Evolutionary conservation across 768 basidiomycete species (phyloP), one percentile per base, ranked within the genome.

Genomic region (Pleurotus giganteus): DNA sequence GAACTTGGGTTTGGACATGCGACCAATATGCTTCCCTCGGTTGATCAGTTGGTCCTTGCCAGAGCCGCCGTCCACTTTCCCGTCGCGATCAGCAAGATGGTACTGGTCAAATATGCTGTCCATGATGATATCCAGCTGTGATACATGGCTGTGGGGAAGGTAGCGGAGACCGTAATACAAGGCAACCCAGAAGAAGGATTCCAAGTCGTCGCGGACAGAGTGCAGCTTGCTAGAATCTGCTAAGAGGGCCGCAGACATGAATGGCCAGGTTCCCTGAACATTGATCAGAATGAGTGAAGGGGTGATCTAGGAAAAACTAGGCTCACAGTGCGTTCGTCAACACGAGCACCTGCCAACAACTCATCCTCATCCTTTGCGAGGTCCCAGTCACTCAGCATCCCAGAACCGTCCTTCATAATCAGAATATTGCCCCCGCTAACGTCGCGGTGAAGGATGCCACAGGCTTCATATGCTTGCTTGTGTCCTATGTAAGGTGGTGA

Each of bases 201-300:
- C 67, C 4, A 72, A 36, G 37, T 73, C 68, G 24, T 71, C 68
- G 23, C 60, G 50, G 15, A 69, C 54, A 0, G 24, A 42, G 23
- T 69, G 69, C 4, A 34, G 23, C 27, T 63, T 63, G 8, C 7
- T 15, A 4, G 61, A 43, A 13, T 60, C 12, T 29, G 12, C 11
- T 2, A 70, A 60, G 4, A 73, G 47, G 4, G 46, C 53, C 0
- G 56, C 46, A 0, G 71, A 69, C 60, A 70, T 69, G 49, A 69
- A 71, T 21, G 63, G 63, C 69, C 68, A 70, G 11, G 68, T 70
- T 0, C 71, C 69, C 68, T 72, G 36, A 34, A 15, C 15, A 34
- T 34, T 34, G 7, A 34, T 34, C 2, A 4, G 24, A 17, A 50
- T 34, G 8, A 2, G 29, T 50, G 29, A 23, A 29, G 19, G 28